Evolutionary conservation across 2,329 filamentous ascomycete genomes (phyloP), one percentile per base, ranked within the genome.

Genomic region (Zymoseptoria pseudotritici): DNA sequence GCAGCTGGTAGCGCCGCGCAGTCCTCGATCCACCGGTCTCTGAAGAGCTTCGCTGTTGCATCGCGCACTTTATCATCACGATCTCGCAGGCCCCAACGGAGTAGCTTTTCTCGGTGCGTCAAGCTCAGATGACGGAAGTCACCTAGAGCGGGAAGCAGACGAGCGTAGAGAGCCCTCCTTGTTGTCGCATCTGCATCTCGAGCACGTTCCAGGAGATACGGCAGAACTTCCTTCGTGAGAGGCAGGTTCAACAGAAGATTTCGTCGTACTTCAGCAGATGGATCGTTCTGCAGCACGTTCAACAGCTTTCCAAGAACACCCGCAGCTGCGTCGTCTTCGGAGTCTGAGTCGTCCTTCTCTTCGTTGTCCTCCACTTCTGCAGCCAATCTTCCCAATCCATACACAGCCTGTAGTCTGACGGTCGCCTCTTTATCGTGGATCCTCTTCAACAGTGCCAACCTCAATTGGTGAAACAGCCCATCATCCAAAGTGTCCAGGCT

Each of bases 21-120:
- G 70, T 97, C 91, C 71, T 97, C 93, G 62, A 99, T 93, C 94
- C 94, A 99, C n/a, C 91, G 85, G 71, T 97, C 92, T 62, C 89
- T 86, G 77, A 99, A 99, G 6, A 97, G 80, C 53, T 90, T 87
- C 7, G 89, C 91, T 3, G 94, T 90, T 8, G 93, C 93, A 73
- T 96, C 96, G 56, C 92, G 86, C 11, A 99, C 94, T 67, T 89
- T 91, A 66, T 97, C 93, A 66, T 99, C 94, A 74, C 94, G 85
- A 73, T 99, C 94, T 49, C 92, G 86, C 50, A 99, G 79, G 55
- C 94, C 94, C 94, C 94, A 99, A 49, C 94, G 85, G 26, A 99
- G 82, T 31, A 99, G 81, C 75, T 97, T 97, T 75, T 99, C 94
- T 71, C 94, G 83, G 86, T 97, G 96, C 1, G 89, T 91, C 22